Evolutionary conservation across 1,139 yeast genomes (phyloP), one percentile per base, ranked within the genome.

Genomic region (Lodderomyces parapsilosis): DNA sequence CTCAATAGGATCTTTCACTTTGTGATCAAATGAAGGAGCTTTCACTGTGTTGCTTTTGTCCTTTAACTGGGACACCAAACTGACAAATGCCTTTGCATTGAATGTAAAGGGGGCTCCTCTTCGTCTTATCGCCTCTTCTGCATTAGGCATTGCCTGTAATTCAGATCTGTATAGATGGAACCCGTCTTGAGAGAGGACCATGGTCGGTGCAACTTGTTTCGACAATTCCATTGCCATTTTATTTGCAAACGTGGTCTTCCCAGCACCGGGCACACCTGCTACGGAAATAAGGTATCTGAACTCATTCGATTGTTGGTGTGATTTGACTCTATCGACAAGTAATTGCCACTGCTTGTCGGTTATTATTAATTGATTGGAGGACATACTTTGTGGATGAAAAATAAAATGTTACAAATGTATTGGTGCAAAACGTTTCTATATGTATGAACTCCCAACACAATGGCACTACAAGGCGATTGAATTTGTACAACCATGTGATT

Each of bases 81-180:
- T 48, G 14, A 69, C 54, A 47, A 71, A 69, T 14, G 57, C 59
- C 6, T 59, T 55, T 4, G 87, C 76, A 58, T 91, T 90, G 63
- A 90, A 90, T 0, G 97, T 89, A 55, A 76, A 80, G 1, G 96
- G 94, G 0, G 96, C 86, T 0, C 97, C 97, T 41, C 97, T 74
- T 49, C 89, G 68, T 32, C 66, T 60, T 31, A 80, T 65, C 0
- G 96, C 93, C 32, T 65, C 70, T 6, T 58, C 68, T 0, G 87
- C 71, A 51, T 88, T 76, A 3, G 67, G 62, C 58, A 86, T 73
- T 38, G 62, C 49, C 20, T 65, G 69, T 25, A 91, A 65, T 41
- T 78, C 76, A 0, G 60, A 49, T 34, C 93, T 65, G 9, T 89
- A 81, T 25, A 81, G 68, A 59, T 91, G 98, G 58, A 77, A 91